Base-by-base conservation (phyloP, 83 land plant species). In the Picea mariana region DNA sequence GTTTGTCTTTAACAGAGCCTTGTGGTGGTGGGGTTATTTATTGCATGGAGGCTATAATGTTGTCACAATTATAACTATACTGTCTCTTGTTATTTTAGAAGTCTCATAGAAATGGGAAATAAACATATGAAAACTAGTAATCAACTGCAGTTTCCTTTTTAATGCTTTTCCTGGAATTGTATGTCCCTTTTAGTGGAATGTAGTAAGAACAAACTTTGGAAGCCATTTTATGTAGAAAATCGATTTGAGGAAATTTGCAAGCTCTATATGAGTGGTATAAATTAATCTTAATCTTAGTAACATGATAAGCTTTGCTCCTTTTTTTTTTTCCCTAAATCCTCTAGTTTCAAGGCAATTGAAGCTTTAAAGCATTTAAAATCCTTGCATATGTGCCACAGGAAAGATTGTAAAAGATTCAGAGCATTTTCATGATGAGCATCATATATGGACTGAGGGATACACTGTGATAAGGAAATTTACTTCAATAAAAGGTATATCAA, bases 381-480 rank as follows among this genome's bases (percentile, higher is more conserved):
- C 34, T 69, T 83, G 81, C n/a, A 11, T 76, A n/a, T 59, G 23
- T 4, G 63, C 15, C 27, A 49, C 90, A 94, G 97, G 98, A 79
- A 89, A 87, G 63, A 87, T 95, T 87, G 95, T 95, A 24, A 89
- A 82, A 73, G 95, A 97, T 78, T 95, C 98, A 13, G 91, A 92
- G 62, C 79, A 91, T 88, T 97, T 95, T 77, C 95, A 89, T 67
- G 88, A 89, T 80, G 92, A 91, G 81, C 81, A 91, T n/a, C 83
- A 86, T 58, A 88, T 93, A 38, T 97, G 98, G 93, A 92, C 99
- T 61, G 95, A 89, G 85, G 99, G 98, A n/a, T 97, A 95, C 78
- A 90, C 91, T 71, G 95, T 96, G 69, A 84, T 85, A 24, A 88
- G 99, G 75, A 97, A 89, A 73, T 93, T 89, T 62, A 75, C 85